A percentile compares a stretch with the other conserved stretches of the same genome.
Conservation (phyloP, 306 rosid genomes). For the Dalbergia cultrata region DNA sequence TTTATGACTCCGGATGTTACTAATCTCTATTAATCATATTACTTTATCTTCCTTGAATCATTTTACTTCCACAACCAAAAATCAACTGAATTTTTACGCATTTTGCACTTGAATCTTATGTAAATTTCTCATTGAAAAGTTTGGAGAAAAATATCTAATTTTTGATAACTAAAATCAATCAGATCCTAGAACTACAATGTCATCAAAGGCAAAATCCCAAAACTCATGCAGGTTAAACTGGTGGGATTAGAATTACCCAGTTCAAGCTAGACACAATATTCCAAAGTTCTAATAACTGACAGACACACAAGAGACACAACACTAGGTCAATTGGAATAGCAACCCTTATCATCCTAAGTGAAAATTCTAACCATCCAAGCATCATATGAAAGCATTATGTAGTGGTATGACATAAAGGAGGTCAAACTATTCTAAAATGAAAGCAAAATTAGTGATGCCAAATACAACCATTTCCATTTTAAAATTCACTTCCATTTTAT, state of each 20-base stretch:
- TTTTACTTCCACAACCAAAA: slow-evolving; percentile 27
- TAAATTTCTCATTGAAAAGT: slow-evolving; percentile 3
- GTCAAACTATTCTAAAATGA: slow-evolving; percentile 19
- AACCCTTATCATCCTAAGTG: slow-evolving; percentile 12
- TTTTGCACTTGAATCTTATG: not conserved
- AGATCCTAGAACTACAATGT: slow-evolving; percentile 23
- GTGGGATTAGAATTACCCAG: slow-evolving; percentile 13
- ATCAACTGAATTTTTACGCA: slow-evolving; percentile 6
- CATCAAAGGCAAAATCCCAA: slow-evolving; percentile 31
- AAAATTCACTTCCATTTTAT: not conserved
- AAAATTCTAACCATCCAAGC: slow-evolving; percentile 16
- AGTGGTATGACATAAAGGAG: slow-evolving; percentile 13
- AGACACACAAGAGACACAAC: not conserved
- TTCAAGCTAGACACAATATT: slow-evolving; percentile 7
- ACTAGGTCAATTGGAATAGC: slow-evolving; percentile 21
- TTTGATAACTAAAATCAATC: slow-evolving; percentile 33
- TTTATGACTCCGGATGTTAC: slow-evolving; percentile 19
- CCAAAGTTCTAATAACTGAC: slow-evolving; percentile 30
- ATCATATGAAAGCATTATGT: not conserved
- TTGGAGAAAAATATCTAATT: not conserved
- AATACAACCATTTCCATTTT: slow-evolving; percentile 24
- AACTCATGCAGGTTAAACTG: not conserved
- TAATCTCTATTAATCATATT: slow-evolving; percentile 24
- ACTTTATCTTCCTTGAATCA: slow-evolving; percentile 34
- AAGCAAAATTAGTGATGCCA: slow-evolving; percentile 15